A percentile compares a stretch with the other conserved stretches of the same genome.
These are phyloP conservation scores for Rubroshorea leprosula DNA, from an alignment of 345 rosid species.

Conservation along the genomic window DNA sequence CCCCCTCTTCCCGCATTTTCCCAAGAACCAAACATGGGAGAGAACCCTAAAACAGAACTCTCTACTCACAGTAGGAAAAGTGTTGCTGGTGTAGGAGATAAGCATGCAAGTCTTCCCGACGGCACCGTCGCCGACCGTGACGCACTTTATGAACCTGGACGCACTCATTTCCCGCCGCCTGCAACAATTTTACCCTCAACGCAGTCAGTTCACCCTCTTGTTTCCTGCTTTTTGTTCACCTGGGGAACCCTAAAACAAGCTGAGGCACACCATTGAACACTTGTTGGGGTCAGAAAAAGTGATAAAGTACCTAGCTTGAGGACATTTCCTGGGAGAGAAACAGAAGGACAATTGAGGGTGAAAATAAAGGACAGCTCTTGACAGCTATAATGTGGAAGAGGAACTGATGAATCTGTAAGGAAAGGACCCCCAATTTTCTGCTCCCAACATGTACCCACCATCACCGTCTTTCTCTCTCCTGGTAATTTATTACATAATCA, in stretches of 20 bases:
- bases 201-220: not conserved
- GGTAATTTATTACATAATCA: not conserved
- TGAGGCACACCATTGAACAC: not conserved
- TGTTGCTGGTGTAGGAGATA: conserved; percentile 23
- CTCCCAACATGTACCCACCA: not conserved
- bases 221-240: not conserved
- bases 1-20: not conserved
- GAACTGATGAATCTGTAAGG: not conserved
- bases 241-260: not conserved
- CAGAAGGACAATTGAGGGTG: not conserved
- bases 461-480: not conserved
- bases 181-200: not conserved
- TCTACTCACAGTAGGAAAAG: conserved; percentile 56
- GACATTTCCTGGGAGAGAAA: not conserved
- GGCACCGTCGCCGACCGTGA: conserved; percentile 80
- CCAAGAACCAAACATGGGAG: not conserved
- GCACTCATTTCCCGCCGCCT: conserved; percentile 54
- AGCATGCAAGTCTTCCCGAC: conserved; percentile 79
- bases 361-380: conserved; percentile 3
- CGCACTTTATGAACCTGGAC: conserved; percentile 72
- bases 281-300: too few species aligned
- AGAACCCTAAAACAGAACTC: not conserved
- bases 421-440: conserved; percentile 1
- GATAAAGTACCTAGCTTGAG: not conserved
- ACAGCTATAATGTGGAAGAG: not conserved